Evolutionary conservation across 2,329 filamentous ascomycete genomes (phyloP).

Genomic region (Aspergillus ruber): DNA sequence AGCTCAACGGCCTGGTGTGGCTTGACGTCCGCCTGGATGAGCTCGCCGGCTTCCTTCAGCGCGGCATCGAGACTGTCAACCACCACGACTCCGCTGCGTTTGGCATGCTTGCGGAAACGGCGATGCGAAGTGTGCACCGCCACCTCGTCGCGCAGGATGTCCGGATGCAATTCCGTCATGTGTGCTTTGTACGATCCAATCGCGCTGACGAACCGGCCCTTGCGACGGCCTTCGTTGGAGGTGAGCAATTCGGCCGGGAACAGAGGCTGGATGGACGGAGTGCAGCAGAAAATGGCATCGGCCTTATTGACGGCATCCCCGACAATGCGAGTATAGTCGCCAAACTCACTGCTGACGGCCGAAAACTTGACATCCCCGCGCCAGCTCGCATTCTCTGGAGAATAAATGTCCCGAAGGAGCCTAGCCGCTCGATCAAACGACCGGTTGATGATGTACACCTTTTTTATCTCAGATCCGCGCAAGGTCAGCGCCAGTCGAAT

Average conservation of each 20-base stretch:
- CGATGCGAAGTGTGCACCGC: slow-evolving; percentile 39
- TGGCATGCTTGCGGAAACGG: slow-evolving; percentile 46
- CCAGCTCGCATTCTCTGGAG: slow-evolving; percentile 51
- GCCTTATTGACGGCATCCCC: slow-evolving; percentile 63
- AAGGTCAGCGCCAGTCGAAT: slow-evolving; percentile 71
- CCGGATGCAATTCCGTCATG: slow-evolving; percentile 79
- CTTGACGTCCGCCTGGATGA: slow-evolving; percentile 68
- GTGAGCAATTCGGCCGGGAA: slow-evolving; percentile 72
- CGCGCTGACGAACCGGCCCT: slow-evolving; percentile 39
- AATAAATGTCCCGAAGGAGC: slow-evolving; percentile 51
- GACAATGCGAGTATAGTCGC: slow-evolving; percentile 60
- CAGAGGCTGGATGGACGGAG: slow-evolving; percentile 65
- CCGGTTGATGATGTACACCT: slow-evolving; percentile 78
- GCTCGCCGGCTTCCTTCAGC: slow-evolving; percentile 76
- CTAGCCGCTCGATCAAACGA: slow-evolving; percentile 40
- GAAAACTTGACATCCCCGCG: slow-evolving; percentile 63
- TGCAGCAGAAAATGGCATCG: slow-evolving; percentile 85
- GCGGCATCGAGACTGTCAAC: slow-evolving; percentile 70
- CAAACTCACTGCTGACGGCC: slow-evolving; percentile 63
- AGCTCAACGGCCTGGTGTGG: slow-evolving; percentile 77
- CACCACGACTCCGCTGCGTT: slow-evolving; percentile 54
- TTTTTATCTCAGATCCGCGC: slow-evolving; percentile 61
- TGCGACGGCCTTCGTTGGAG: slow-evolving; percentile 43
- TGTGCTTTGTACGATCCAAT: slow-evolving; percentile 53
- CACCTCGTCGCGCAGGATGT: slow-evolving; percentile 62